Percentiles rank a stretch among this genome's conserved stretches.
phyloP scores from a whole-genome alignment of 1,284 basidiomycete genomes.

The Chalciporus sp. region DNA sequence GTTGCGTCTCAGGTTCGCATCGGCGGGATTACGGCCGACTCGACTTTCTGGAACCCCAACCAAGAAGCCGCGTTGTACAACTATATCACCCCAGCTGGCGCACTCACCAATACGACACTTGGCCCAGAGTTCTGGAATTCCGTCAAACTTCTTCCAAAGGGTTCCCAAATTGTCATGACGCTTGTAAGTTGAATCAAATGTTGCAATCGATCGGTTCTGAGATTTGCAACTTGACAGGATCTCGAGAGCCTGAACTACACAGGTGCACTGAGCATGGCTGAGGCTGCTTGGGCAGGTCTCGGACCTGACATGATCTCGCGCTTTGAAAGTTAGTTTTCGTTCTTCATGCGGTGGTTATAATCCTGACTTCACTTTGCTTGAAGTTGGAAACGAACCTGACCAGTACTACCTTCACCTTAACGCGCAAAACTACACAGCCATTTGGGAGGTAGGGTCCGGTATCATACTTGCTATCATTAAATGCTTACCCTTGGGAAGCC shows the following conservation, averaged over 20 bases:
- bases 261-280: constrained; percentile 45
- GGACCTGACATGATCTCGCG: constrained; percentile 39
- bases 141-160: constrained; percentile 44
- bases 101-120: constrained; percentile 50
- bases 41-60: constrained; percentile 47
- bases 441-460: constrained; percentile 41
- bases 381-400: constrained; percentile 57
- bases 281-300: constrained; percentile 42
- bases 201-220: neutral
- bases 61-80: constrained; percentile 44
- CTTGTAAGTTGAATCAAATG: constrained; percentile 32
- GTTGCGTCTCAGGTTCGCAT: constrained; percentile 48
- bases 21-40: constrained; percentile 54
- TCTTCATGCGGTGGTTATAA: neutral
- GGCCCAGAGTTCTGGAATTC: constrained; percentile 51
- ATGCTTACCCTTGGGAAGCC: constrained; percentile 30
- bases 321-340: constrained; percentile 45
- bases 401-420: constrained; percentile 44
- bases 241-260: constrained; percentile 44
- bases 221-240: constrained; percentile 33
- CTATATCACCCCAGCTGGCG: constrained; percentile 43
- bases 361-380: constrained; percentile 2
- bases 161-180: constrained; percentile 48
- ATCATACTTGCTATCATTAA: neutral
- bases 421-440: constrained; percentile 43